Evolutionary conservation across 2,329 filamentous ascomycete species (phyloP).

Genomic region (Teratosphaeria pseudoeucalypti): DNA sequence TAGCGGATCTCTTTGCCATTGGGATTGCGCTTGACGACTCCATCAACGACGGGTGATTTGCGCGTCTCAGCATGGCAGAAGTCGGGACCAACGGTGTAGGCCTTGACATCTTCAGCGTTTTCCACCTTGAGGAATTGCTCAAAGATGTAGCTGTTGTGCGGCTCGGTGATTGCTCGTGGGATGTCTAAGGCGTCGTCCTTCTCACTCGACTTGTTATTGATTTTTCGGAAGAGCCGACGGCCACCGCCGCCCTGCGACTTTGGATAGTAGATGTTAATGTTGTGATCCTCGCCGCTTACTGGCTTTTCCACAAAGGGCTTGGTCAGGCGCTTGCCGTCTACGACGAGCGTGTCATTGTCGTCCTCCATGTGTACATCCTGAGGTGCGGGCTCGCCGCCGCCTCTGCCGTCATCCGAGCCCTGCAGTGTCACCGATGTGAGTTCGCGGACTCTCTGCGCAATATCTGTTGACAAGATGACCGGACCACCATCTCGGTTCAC

Average conservation of each 20-base stretch:
- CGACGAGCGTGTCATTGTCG: constrained; percentile 74
- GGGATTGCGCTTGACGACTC: constrained; percentile 87
- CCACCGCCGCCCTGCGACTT: constrained; percentile 79
- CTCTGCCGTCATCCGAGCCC: constrained; percentile 57
- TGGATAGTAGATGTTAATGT: constrained; percentile 96
- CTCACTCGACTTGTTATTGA: constrained; percentile 98
- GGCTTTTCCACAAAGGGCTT: constrained; percentile 99
- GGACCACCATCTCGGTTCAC: constrained; percentile 91
- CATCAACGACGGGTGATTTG: constrained; percentile 95
- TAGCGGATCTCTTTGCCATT: constrained; percentile 96
- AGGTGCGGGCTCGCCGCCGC: constrained; percentile 46
- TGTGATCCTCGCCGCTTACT: constrained; percentile 96
- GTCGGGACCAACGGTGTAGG: constrained; percentile 85
- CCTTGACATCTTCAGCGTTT: constrained; percentile 96
- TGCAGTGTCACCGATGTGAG: constrained; percentile 68
- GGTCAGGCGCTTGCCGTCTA: constrained; percentile 69
- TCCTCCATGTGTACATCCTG: constrained; percentile 76
- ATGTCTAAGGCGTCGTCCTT: constrained; percentile 67
- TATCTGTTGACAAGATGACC: constrained; percentile 62
- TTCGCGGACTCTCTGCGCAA: constrained; percentile 69
- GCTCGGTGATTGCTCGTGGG: constrained; percentile 73
- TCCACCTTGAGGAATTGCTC: constrained; percentile 95
- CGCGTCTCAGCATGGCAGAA: constrained; percentile 96
- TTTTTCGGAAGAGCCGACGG: constrained; percentile 85
- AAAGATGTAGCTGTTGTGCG: constrained; percentile 79